Conservation (phyloP, 1,284 basidiomycete genomes). For the Ustilago vetiveriae region DNA sequence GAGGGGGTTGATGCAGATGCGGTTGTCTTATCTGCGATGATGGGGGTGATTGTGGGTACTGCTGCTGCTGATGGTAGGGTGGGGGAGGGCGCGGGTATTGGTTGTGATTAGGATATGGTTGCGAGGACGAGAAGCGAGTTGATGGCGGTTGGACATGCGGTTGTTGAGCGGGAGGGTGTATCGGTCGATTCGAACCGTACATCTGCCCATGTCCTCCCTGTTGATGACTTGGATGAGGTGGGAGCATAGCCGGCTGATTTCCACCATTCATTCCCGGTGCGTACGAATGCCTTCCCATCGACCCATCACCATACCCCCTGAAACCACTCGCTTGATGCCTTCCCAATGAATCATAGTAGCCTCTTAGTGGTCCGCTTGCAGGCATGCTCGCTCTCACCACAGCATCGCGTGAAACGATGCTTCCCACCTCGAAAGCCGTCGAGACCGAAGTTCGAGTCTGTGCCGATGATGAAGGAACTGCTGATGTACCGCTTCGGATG, state of each 20-base stretch:
- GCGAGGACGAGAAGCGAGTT: too few species aligned
- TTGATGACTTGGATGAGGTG: not conserved
- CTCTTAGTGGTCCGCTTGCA: not conserved
- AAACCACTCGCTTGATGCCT: not conserved
- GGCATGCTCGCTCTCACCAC: slow-evolving; percentile 10
- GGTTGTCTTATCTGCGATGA: too few species aligned
- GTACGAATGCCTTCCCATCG: not conserved
- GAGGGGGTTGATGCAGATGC: too few species aligned
- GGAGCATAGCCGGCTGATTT: not conserved
- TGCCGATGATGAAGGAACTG: not conserved
- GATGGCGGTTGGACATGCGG: too few species aligned
- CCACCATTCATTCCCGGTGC: not conserved
- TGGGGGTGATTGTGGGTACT: not conserved
- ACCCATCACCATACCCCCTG: not conserved
- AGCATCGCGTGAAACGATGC: slow-evolving; percentile 19
- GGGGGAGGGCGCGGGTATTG: not conserved
- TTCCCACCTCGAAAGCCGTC: slow-evolving; percentile 33
- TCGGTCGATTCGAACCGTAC: too few species aligned
- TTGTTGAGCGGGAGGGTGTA: too few species aligned
- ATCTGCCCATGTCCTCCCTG: too few species aligned
- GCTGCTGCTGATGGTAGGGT: not conserved
- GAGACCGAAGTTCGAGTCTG: not conserved
- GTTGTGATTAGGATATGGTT: not conserved
- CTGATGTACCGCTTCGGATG: not conserved
- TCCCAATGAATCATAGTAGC: slow-evolving; percentile 11